Percentiles rank a stretch among this genome's conserved stretches.
These are phyloP conservation scores for Esteya vermicola DNA, from an alignment of 2,329 filamentous ascomycete species.

Conservation along the genomic window DNA sequence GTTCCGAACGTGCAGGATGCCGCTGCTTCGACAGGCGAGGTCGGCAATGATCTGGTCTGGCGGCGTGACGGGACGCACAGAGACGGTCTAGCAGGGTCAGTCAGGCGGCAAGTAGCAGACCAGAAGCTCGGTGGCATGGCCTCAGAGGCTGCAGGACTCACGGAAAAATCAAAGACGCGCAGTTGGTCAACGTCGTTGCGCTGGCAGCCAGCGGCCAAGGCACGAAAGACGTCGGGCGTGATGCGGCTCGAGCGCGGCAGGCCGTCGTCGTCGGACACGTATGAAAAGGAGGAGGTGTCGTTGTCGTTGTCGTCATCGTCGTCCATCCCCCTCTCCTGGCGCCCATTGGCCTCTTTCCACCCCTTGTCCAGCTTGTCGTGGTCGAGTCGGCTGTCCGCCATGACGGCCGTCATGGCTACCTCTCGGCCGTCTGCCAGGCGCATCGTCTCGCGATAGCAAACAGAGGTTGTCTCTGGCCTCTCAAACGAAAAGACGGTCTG, in stretches of 20 bases:
- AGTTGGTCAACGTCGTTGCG: constrained; percentile 4
- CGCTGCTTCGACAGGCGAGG: no score
- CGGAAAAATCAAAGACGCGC: background rate
- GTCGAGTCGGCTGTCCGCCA: no score
- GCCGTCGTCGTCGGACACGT: constrained; percentile 27
- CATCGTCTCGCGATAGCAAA: background rate
- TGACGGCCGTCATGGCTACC: no score
- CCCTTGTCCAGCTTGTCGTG: constrained; percentile 3
- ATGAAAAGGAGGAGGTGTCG: no score
- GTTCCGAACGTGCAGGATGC: no score
- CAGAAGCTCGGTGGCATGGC: background rate
- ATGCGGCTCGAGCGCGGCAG: constrained; percentile 16
- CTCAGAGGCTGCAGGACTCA: background rate
- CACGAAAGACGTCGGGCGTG: constrained; percentile 8
- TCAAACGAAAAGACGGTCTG: constrained; percentile 6
- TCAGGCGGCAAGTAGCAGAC: no score
- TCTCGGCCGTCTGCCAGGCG: background rate
- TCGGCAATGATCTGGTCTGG: constrained; percentile 8
- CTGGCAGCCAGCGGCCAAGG: constrained; percentile 8
- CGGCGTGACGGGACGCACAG: constrained; percentile 6
- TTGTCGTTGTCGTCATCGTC: no score
- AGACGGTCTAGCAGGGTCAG: constrained; percentile 1
- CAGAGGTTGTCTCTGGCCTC: background rate
- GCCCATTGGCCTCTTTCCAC: constrained; percentile 7
- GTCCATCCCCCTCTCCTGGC: constrained; percentile 5